A percentile compares a stretch with the other conserved stretches of the same genome.
phyloP scores from a whole-genome alignment of 2,329 filamentous ascomycete genomes.

The Ceratocystis cacaofunesta region DNA sequence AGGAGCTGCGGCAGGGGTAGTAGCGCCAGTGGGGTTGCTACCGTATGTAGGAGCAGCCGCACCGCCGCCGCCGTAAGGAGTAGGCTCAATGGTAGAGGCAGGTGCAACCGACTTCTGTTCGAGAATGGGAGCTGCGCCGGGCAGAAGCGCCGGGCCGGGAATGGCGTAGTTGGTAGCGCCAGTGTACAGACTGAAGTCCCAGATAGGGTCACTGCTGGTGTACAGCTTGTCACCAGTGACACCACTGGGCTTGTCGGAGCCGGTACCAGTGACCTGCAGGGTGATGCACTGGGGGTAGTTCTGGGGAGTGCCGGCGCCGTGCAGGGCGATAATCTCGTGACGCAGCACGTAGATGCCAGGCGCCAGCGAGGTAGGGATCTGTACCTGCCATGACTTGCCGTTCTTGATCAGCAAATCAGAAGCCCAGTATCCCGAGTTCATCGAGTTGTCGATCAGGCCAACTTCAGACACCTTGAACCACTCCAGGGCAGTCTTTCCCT shows the following conservation, averaged over 20 bases:
- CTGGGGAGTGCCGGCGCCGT: slow-evolving; percentile 34
- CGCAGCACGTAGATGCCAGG: slow-evolving; percentile 40
- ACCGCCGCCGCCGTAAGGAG: slow-evolving; percentile 28
- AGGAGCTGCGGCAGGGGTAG: neutral
- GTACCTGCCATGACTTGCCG: slow-evolving; percentile 32
- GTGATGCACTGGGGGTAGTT: slow-evolving; percentile 40
- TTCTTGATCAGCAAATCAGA: slow-evolving; percentile 36
- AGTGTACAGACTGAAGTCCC: slow-evolving; percentile 26
- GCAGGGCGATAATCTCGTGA: slow-evolving; percentile 41
- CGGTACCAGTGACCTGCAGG: slow-evolving; percentile 31
- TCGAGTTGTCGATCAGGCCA: slow-evolving; percentile 34
- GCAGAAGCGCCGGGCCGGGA: slow-evolving; percentile 14
- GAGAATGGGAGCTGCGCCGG: slow-evolving; percentile 9
- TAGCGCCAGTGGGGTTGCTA: neutral
- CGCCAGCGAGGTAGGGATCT: slow-evolving; percentile 32
- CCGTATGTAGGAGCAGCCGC: neutral
- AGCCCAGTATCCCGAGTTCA: slow-evolving; percentile 37
- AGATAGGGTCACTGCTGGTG: slow-evolving; percentile 24
- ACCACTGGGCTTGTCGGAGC: slow-evolving; percentile 20
- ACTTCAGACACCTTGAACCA: slow-evolving; percentile 46
- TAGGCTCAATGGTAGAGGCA: slow-evolving; percentile 30
- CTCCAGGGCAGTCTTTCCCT: slow-evolving; percentile 35
- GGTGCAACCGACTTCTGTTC: slow-evolving; percentile 25
- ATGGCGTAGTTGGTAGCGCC: slow-evolving; percentile 8
- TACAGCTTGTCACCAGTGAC: slow-evolving; percentile 27